Evolutionary conservation across 169 alveolate genomes (phyloP).

Genomic region (Nephromyces sp.): DNA sequence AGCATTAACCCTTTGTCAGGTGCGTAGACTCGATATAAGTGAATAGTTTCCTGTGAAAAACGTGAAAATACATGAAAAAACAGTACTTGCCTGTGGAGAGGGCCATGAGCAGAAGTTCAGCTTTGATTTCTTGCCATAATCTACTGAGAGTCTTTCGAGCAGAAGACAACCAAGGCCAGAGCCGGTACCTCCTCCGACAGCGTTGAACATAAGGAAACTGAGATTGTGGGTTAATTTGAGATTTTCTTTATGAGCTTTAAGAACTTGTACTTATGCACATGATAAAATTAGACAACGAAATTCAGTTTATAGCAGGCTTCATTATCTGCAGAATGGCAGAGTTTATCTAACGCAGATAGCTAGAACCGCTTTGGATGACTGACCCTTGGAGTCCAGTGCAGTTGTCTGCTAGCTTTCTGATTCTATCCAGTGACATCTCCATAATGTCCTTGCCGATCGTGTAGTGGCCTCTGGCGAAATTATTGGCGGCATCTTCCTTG

Average conservation of each 20-base stretch:
- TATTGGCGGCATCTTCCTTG: slow-evolving; percentile 98
- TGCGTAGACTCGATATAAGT: not conserved
- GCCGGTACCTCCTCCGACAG: slow-evolving; percentile 99
- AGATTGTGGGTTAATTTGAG: too few relatives aligned
- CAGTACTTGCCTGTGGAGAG: slow-evolving; percentile 94
- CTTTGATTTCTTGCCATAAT: slow-evolving; percentile 91
- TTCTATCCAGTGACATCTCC: slow-evolving; percentile 89
- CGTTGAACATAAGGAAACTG: slow-evolving; percentile 94
- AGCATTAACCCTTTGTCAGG: too few relatives aligned
- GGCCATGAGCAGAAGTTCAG: slow-evolving; percentile 95
- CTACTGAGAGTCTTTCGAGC: slow-evolving; percentile 93
- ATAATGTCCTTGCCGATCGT: slow-evolving; percentile 93
- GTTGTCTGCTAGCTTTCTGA: slow-evolving; percentile 95
- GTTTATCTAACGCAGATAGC: slow-evolving; percentile 92
- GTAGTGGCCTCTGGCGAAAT: slow-evolving; percentile 97
- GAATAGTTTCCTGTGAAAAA: not conserved
- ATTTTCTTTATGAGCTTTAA: too few relatives aligned
- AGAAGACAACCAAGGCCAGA: slow-evolving; percentile 96
- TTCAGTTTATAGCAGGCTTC: slow-evolving; percentile 95
- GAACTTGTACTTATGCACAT: too few relatives aligned
- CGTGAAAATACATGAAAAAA: slow-evolving; percentile 90
- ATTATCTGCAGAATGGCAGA: slow-evolving; percentile 85
- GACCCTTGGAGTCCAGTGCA: slow-evolving; percentile 99
- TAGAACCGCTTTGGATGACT: slow-evolving; percentile 91
- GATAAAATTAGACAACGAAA: too few relatives aligned